Evolutionary conservation across 2,329 filamentous ascomycete species (phyloP).

Genomic region (Exophiala mesophila): DNA sequence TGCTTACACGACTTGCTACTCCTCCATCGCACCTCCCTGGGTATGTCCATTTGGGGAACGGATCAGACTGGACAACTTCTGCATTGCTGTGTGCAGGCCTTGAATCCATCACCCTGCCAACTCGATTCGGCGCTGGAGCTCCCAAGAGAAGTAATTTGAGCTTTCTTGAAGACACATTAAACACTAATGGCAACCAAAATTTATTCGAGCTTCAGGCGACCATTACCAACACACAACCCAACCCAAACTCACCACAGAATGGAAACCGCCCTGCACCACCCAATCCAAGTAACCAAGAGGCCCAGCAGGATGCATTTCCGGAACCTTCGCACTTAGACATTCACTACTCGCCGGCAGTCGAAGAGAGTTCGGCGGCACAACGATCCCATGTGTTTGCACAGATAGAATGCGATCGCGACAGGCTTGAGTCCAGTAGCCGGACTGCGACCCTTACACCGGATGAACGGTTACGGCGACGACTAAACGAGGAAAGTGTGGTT

Average conservation of each 20-base stretch:
- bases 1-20: slow-evolving; percentile 70
- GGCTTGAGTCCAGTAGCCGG: slow-evolving; percentile 3
- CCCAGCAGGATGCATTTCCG: neutral
- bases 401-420: slow-evolving; percentile 19
- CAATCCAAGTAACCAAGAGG: neutral
- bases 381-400: slow-evolving; percentile 26
- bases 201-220: slow-evolving; percentile 71
- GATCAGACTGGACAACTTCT: slow-evolving; percentile 73
- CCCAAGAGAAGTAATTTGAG: slow-evolving; percentile 50
- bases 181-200: slow-evolving; percentile 71
- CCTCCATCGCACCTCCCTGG: slow-evolving; percentile 53
- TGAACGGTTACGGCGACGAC: slow-evolving; percentile 19
- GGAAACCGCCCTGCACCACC: slow-evolving; percentile 5
- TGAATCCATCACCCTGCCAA: slow-evolving; percentile 73
- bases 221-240: slow-evolving; percentile 33
- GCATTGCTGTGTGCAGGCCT: slow-evolving; percentile 70
- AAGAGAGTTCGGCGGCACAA: slow-evolving; percentile 34
- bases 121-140: slow-evolving; percentile 55
- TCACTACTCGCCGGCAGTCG: slow-evolving; percentile 38
- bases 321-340: slow-evolving; percentile 31
- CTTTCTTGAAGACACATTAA: slow-evolving; percentile 62
- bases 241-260: slow-evolving; percentile 10
- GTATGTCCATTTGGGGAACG: slow-evolving; percentile 56
- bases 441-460: slow-evolving; percentile 15
- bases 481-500: slow-evolving; percentile 23